Base-by-base conservation (phyloP, 345 rosid species). In the Gossypium herbaceum region DNA sequence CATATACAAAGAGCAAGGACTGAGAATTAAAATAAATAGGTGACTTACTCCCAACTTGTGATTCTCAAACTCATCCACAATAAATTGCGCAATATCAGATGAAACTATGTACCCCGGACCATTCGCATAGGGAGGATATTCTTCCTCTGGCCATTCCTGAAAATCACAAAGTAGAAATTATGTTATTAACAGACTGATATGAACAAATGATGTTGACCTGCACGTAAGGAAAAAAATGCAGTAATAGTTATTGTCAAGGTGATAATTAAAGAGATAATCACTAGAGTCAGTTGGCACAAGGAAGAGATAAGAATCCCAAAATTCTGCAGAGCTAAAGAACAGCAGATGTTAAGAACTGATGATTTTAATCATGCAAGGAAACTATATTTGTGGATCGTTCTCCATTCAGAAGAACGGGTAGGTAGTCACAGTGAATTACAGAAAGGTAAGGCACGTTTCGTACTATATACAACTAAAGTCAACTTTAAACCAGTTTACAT, bases 131-230 rank as follows among this genome's bases (percentile, higher is more conserved):
- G 94, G 97, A 47, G 99, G 99, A 79, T 95, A 93, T 75, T 88
- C 94, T 88, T 93, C 98, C 78, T 90, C 97, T 66, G 97, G 97
- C 98, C 99, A 95, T 81, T 95, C 99, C 99, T 95, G 86, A 1
- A 62, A 51, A 11, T 71, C 41, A 44, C 19, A 27, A 29, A 50
- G 9, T 2, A 20, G 17, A 67, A 9, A 43, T 68, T 52, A 27
- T 41, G 6, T 25, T 44, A 7, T 24, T 44, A 34, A 50, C 12
- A 25, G 45, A 27, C 17, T 50, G 73, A 43, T 22, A 25, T 2
- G 17, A 41, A 72, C 17, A 58, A 20, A 58, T 34, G 39, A 34
- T 34, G 39, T 34, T 34, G 39, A 4, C 39, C 39, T 34, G 39
- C 39, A 34, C 5, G 39, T 4, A 34, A 34, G 39, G 39, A 34